Evolutionary conservation across 768 basidiomycete species (phyloP).

Genomic region (Hebeloma cylindrosporum): DNA sequence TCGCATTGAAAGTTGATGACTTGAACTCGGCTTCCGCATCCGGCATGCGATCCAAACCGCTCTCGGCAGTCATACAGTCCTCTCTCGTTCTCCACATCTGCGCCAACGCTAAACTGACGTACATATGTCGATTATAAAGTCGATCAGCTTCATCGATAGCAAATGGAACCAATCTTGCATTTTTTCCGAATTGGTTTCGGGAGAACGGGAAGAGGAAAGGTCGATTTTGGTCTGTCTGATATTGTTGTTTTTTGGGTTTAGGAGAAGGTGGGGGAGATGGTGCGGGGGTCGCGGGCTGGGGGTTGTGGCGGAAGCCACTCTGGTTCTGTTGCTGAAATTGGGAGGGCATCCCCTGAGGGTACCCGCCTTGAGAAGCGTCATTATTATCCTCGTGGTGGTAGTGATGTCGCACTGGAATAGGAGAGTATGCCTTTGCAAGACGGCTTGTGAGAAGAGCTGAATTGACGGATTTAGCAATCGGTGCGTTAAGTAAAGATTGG

Average conservation of each 20-base stretch:
- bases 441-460: slow-evolving; percentile 51
- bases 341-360: slow-evolving; percentile 33
- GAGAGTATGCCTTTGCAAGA: slow-evolving; percentile 87
- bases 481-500: slow-evolving; percentile 33
- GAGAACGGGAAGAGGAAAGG: slow-evolving; percentile 98
- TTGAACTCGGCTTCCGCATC: slow-evolving; percentile 61
- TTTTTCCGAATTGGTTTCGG: slow-evolving; percentile 53
- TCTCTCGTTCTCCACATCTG: slow-evolving; percentile 97
- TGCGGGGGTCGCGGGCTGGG: slow-evolving; percentile 85
- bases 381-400: slow-evolving; percentile 87
- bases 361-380: slow-evolving; percentile 47
- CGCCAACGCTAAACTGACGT: slow-evolving; percentile 81
- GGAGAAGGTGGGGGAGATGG: slow-evolving; percentile 81
- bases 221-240: slow-evolving; percentile 92
- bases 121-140: slow-evolving; percentile 87
- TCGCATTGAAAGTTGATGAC: slow-evolving; percentile 46
- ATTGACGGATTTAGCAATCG: slow-evolving; percentile 33
- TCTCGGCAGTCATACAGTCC: slow-evolving; percentile 92
- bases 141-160: slow-evolving; percentile 95
- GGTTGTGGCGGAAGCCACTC: slow-evolving; percentile 40
- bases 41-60: slow-evolving; percentile 81
- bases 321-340: slow-evolving; percentile 35
- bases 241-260: slow-evolving; percentile 98
- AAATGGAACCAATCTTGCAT: slow-evolving; percentile 80
- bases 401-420: slow-evolving; percentile 91